phyloP scores from a whole-genome alignment of 2,329 filamentous ascomycete genomes.

The Colletotrichum sp. region DNA sequence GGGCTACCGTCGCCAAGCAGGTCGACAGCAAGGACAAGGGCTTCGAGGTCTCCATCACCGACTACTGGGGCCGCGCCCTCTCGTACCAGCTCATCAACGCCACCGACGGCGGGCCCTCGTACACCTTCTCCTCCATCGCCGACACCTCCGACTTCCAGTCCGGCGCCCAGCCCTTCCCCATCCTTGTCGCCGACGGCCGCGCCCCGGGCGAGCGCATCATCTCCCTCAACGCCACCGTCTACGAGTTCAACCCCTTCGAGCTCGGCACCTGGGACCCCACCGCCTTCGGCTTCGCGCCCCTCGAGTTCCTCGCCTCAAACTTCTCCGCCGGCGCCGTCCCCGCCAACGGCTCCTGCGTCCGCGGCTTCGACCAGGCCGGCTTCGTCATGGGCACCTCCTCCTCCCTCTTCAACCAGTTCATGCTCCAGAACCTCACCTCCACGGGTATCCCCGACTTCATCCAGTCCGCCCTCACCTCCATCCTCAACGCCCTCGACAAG shows the following conservation, averaged over 20 bases:
- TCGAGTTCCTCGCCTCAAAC: slow-evolving; percentile 64
- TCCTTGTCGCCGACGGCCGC: slow-evolving; percentile 55
- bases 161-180: slow-evolving; percentile 51
- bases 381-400: slow-evolving; percentile 85
- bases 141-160: slow-evolving; percentile 42
- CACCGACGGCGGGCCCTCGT: slow-evolving; percentile 73
- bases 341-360: slow-evolving; percentile 49
- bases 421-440: slow-evolving; percentile 59
- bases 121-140: slow-evolving; percentile 78
- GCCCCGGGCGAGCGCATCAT: slow-evolving; percentile 48
- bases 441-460: slow-evolving; percentile 32
- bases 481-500: slow-evolving; percentile 62
- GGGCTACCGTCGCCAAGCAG: slow-evolving; percentile 37
- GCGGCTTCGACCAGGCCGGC: slow-evolving; percentile 79
- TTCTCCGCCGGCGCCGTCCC: slow-evolving; percentile 55
- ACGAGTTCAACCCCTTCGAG: slow-evolving; percentile 71
- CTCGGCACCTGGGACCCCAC: slow-evolving; percentile 68
- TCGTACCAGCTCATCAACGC: slow-evolving; percentile 85
- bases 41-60: slow-evolving; percentile 72
- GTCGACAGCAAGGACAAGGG: slow-evolving; percentile 43
- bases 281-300: slow-evolving; percentile 64
- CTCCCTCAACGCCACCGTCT: slow-evolving; percentile 63
- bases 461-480: slow-evolving; percentile 47
- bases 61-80: slow-evolving; percentile 89
- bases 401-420: slow-evolving; percentile 80